phyloP scores from a whole-genome alignment of 257 asterid genomes.

The Solanum verrucosum region DNA sequence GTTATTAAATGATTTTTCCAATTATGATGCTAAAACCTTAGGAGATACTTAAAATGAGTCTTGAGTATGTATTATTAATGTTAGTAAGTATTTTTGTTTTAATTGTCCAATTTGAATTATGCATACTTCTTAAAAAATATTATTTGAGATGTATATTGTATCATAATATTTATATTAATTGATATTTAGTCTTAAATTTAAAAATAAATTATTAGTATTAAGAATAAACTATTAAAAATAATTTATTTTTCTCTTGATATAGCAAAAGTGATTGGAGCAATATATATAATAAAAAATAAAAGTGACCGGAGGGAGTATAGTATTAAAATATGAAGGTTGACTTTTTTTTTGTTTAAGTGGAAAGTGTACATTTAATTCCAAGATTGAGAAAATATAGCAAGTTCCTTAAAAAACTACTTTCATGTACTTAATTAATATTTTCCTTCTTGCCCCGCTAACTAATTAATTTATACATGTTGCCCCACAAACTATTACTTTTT shows the following conservation, averaged over 20 bases:
- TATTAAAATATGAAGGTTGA: neutral
- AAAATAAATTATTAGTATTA: too few species aligned
- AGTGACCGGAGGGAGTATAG: neutral
- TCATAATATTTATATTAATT: neutral
- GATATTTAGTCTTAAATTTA: too few species aligned
- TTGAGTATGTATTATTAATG: neutral
- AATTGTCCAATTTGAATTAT: neutral
- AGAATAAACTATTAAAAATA: too few species aligned
- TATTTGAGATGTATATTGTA: neutral
- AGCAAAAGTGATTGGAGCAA: neutral
- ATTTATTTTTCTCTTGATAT: too few species aligned
- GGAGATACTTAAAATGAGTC: neutral
- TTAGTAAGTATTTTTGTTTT: neutral
- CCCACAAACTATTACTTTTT: neutral
- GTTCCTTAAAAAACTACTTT: too few species aligned
- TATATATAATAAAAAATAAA: too few species aligned
- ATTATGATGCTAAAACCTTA: neutral
- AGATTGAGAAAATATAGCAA: neutral
- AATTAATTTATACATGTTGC: neutral
- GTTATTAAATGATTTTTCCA: neutral
- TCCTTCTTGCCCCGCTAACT: neutral
- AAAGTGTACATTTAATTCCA: neutral
- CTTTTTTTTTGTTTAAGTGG: neutral
- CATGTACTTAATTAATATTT: neutral
- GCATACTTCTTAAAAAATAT: neutral